These are phyloP conservation scores for Singerocomus rubriflavus DNA, from an alignment of 1,284 basidiomycete genomes.

Conservation along the genomic window DNA sequence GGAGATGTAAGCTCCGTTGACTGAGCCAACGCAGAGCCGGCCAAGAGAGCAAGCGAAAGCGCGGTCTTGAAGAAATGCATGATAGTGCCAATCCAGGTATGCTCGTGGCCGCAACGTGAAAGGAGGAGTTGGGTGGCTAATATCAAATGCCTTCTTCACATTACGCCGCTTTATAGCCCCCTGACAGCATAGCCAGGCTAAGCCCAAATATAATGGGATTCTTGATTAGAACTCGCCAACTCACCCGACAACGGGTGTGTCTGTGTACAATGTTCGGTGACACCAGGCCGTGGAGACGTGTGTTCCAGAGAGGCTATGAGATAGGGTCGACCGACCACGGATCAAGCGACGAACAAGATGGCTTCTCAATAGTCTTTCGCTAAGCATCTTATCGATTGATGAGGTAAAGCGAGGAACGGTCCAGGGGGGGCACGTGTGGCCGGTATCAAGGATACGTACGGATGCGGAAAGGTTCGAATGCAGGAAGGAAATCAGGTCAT, in stretches of 20 bases:
- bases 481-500: too few species aligned
- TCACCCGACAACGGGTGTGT: background rate
- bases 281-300: conserved; percentile 4
- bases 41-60: conserved; percentile 15
- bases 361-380: background rate
- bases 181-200: background rate
- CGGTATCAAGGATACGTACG: too few species aligned
- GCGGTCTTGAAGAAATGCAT: conserved; percentile 19
- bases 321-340: background rate
- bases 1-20: conserved; percentile 14
- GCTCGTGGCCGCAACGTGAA: too few species aligned
- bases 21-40: conserved; percentile 20
- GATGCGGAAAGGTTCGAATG: too few species aligned
- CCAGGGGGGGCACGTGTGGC: too few species aligned
- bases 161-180: conserved; percentile 20
- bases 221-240: background rate
- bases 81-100: background rate
- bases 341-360: background rate
- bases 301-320: background rate
- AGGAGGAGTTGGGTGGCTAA: background rate
- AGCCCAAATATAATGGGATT: background rate
- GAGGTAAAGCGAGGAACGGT: too few species aligned
- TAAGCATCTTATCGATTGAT: background rate
- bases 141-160: background rate
- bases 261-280: conserved; percentile 7